Base-by-base conservation (phyloP, 257 asterid species). In the Craterostigma plantagineum region DNA sequence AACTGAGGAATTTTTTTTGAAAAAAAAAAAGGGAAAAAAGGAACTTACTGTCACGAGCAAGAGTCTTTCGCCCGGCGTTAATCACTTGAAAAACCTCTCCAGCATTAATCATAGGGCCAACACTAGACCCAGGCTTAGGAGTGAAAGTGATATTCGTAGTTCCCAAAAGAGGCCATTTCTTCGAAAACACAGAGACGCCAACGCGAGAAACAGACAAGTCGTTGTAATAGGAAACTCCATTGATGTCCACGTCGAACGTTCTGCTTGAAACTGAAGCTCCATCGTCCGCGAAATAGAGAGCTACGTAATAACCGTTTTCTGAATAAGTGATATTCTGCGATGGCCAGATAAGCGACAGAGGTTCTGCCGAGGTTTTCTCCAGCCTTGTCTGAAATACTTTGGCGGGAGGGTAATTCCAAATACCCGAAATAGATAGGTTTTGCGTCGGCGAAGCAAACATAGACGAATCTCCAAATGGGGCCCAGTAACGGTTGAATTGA, bases 341-440 rank as follows among this genome's bases (percentile, higher is more conserved):
- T 14, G 99, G 99, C 99, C 99, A 90, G 13, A 18, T 50, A 42
- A 90, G 51, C 39, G 71, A 62, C 48, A 90, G 50, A 18, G 86
- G 70, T 37, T 61, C 77, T 0, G 68, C 66, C 14, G 55, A 58
- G 55, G 51, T 51, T 34, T 15, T 65, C 14, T 63, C 46, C 47
- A 79, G 23, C 33, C 67, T 62, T 7, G 94, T 70, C 49, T 63
- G 77, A 38, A 90, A 90, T 18, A 90, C 73, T 57, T 55, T 71
- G 0, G 47, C 39, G 12, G 99, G 95, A 6, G 99, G 99, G 12
- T 66, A 55, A 65, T 83, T 90, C 99, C 99, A 90, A 64, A 90
- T 74, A 33, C 94, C 91, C 4, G 95, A 75, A 43, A 65, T 75
- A 2, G 72, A 58, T 14, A 79, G 74, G 49, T 62, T 59, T 38